Evolutionary conservation across 352 stramenopile species (phyloP).

Genomic region (Pythium aphanidermatum): DNA sequence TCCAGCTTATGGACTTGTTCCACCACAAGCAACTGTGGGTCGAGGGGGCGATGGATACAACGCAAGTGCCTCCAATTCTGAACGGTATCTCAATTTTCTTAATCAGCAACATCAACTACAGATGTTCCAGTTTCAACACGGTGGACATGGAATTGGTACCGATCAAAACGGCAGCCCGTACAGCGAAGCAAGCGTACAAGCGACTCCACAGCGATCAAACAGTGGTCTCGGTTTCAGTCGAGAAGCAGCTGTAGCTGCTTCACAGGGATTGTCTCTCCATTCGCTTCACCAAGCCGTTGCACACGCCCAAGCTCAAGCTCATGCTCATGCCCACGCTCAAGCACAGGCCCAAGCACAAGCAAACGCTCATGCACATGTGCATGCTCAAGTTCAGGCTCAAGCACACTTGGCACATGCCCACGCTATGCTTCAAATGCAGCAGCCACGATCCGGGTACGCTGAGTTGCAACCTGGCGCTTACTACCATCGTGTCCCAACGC

Average conservation of each 20-base stretch:
- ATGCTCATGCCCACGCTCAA: constrained; percentile 22
- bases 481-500: constrained; percentile 46
- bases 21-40: constrained; percentile 26
- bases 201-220: background rate
- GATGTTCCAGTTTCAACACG: constrained; percentile 79
- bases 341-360: constrained; percentile 16
- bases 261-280: constrained; percentile 40
- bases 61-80: constrained; percentile 39
- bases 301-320: constrained; percentile 17
- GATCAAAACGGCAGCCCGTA: constrained; percentile 38
- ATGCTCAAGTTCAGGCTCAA: constrained; percentile 37
- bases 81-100: constrained; percentile 78
- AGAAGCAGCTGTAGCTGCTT: constrained; percentile 30
- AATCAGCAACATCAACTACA: constrained; percentile 86
- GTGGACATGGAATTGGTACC: constrained; percentile 30
- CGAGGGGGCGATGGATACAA: constrained; percentile 32
- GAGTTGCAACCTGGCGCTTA: constrained; percentile 41
- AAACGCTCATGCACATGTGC: constrained; percentile 24
- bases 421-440: constrained; percentile 48
- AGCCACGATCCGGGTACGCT: constrained; percentile 30
- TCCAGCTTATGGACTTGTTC: constrained; percentile 28
- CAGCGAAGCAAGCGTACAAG: constrained; percentile 37
- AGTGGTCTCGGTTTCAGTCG: constrained; percentile 9
- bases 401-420: constrained; percentile 33
- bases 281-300: constrained; percentile 44